Evolutionary conservation across 192 early-diverging fungal genomes (phyloP).

Genomic region (Cetraspora pellucida): DNA sequence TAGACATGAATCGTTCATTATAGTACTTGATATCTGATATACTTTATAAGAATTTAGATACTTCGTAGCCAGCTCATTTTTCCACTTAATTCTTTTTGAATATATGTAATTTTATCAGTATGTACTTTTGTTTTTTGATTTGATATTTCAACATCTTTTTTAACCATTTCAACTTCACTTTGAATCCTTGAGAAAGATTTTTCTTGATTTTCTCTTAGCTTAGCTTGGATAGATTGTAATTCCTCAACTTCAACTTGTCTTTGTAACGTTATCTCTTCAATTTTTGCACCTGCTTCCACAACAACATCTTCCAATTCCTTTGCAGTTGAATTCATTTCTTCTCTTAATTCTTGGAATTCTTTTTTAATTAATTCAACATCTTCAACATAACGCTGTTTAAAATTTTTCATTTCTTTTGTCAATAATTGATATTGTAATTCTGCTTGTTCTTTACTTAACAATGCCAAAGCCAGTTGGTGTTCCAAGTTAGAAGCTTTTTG

Average conservation of each 20-base stretch:
- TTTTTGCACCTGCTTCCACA: not conserved
- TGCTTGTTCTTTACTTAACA: constrained; percentile 20
- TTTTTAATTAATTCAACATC: constrained; percentile 26
- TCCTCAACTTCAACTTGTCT: not conserved
- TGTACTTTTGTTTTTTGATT: constrained; percentile 17
- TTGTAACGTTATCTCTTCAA: constrained; percentile 19
- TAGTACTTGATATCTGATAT: too few species aligned
- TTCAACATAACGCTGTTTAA: constrained; percentile 23
- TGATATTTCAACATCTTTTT: constrained; percentile 14
- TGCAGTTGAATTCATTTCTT: constrained; percentile 5
- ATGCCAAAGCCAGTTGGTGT: not conserved
- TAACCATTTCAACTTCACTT: constrained; percentile 22
- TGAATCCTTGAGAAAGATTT: constrained; percentile 4
- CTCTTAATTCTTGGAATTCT: constrained; percentile 15
- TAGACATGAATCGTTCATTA: too few species aligned
- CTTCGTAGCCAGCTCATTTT: constrained; percentile 31
- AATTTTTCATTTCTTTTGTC: constrained; percentile 30
- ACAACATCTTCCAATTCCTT: constrained; percentile 5
- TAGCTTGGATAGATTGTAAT: constrained; percentile 8
- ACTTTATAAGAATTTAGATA: not conserved
- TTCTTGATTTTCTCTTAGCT: constrained; percentile 33
- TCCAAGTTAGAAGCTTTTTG: constrained; percentile 15
- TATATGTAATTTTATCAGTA: constrained; percentile 12
- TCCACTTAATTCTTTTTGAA: constrained; percentile 22
- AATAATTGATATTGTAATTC: constrained; percentile 22